Conservation (phyloP, 164 flowering plant species). For the Vitis amurensis region DNA sequence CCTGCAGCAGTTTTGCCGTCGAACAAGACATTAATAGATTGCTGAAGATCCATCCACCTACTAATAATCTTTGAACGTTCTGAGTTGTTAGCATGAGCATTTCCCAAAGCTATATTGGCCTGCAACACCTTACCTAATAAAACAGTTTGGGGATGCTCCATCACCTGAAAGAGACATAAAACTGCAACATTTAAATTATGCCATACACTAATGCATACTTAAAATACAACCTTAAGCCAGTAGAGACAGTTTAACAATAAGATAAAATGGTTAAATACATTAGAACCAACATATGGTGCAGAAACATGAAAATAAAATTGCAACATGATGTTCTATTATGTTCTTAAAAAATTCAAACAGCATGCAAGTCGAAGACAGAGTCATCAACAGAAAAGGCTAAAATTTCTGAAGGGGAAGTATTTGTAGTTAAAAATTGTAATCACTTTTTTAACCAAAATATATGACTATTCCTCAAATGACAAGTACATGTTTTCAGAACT, state of each 20-base stretch:
- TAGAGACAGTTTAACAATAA: background rate
- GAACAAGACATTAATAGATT: conserved; percentile 57
- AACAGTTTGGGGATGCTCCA: conserved; percentile 85
- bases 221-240: background rate
- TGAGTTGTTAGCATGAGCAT: conserved; percentile 43
- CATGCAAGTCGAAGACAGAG: no score
- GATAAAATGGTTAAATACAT: background rate
- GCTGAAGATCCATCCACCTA: conserved; percentile 82
- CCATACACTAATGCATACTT: background rate
- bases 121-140: conserved; percentile 56
- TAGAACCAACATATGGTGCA: no score
- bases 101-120: conserved; percentile 49
- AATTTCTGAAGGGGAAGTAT: no score
- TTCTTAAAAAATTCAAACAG: no score
- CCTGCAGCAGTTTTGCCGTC: conserved; percentile 66
- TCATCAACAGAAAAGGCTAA: no score
- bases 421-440: background rate
- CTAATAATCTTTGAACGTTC: conserved; percentile 32
- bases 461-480: background rate
- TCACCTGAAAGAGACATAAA: conserved; percentile 41
- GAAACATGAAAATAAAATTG: no score
- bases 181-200: conserved; percentile 2
- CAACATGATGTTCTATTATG: no score
- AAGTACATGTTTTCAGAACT: background rate
- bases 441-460: background rate